Percentiles rank a stretch among this genome's conserved stretches.
Conservation (phyloP, 2,329 filamentous ascomycete genomes). For the Mycosphaerelloides madeirae region DNA sequence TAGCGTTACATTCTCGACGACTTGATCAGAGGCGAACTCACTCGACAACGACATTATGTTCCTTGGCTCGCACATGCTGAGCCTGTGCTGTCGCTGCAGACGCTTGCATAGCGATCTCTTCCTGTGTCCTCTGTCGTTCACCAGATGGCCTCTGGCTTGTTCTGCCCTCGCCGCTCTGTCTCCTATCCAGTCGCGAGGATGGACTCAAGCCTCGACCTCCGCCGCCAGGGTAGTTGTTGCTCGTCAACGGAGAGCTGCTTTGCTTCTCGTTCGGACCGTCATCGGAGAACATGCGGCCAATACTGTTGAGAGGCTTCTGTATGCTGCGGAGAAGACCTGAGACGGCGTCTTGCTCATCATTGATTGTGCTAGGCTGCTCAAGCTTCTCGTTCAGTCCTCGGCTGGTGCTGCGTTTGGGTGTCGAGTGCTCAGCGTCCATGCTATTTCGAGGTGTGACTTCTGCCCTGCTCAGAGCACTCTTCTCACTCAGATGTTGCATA, state of each 20-base stretch:
- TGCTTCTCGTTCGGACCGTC: slow-evolving; percentile 40
- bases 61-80: slow-evolving; percentile 71
- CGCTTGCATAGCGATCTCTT: slow-evolving; percentile 83
- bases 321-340: slow-evolving; percentile 83
- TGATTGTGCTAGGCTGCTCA: slow-evolving; percentile 16
- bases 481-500: slow-evolving; percentile 40
- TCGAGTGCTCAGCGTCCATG: slow-evolving; percentile 56
- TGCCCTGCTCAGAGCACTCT: slow-evolving; percentile 48
- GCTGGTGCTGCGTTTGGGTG: slow-evolving; percentile 54
- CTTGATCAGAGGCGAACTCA: slow-evolving; percentile 22
- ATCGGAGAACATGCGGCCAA: slow-evolving; percentile 90
- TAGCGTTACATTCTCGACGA: not conserved
- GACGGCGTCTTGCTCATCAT: slow-evolving; percentile 60
- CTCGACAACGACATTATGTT: slow-evolving; percentile 88
- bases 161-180: slow-evolving; percentile 13
- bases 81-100: slow-evolving; percentile 87
- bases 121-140: slow-evolving; percentile 51
- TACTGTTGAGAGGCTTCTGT: slow-evolving; percentile 82
- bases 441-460: slow-evolving; percentile 58
- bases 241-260: slow-evolving; percentile 32
- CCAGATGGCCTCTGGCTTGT: slow-evolving; percentile 27
- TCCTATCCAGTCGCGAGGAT: slow-evolving; percentile 24
- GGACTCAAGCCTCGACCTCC: slow-evolving; percentile 48
- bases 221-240: slow-evolving; percentile 45
- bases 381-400: slow-evolving; percentile 34